A percentile compares a stretch with the other conserved stretches of the same genome.
Evolutionary conservation across 2,329 filamentous ascomycete species (phyloP).

Genomic region (Pseudohalonectria lignicola): DNA sequence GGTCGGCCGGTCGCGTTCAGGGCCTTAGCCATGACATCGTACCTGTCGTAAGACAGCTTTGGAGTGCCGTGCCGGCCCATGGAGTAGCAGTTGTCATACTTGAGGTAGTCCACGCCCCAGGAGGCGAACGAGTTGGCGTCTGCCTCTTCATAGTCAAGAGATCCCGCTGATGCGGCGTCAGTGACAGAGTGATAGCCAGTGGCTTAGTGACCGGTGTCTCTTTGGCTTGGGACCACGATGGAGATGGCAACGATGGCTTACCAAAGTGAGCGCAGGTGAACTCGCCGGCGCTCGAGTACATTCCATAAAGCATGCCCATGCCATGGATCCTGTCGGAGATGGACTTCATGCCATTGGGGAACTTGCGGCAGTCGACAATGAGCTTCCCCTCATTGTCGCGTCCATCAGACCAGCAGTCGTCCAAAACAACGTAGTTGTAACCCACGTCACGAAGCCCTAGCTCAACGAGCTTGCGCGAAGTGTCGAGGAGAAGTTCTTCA

Average conservation of each 20-base stretch:
- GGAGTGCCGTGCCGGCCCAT: slow-evolving; percentile 14
- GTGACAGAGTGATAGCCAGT: no score
- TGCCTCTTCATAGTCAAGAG: slow-evolving; percentile 36
- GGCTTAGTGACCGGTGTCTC: no score
- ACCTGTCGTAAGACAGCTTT: slow-evolving; percentile 16
- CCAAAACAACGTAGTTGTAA: slow-evolving; percentile 10
- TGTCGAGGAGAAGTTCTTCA: slow-evolving; percentile 6
- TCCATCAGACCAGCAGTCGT: slow-evolving; percentile 10
- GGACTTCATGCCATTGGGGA: slow-evolving; percentile 22
- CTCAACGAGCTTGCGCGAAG: slow-evolving; percentile 4
- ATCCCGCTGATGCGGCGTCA: slow-evolving; percentile 19
- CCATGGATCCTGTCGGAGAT: slow-evolving; percentile 22
- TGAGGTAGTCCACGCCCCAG: slow-evolving; percentile 42
- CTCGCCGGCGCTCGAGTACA: slow-evolving; percentile 29
- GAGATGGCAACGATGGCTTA: no score
- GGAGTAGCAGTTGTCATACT: slow-evolving; percentile 38
- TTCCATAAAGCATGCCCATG: slow-evolving; percentile 24
- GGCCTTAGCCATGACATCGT: slow-evolving; percentile 20
- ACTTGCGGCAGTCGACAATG: slow-evolving; percentile 20
- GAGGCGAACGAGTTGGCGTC: slow-evolving; percentile 41
- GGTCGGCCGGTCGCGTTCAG: slow-evolving; percentile 17
- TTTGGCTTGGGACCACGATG: no score
- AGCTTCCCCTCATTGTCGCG: slow-evolving; percentile 14
- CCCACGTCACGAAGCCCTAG: slow-evolving; percentile 7
- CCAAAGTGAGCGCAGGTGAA: slow-evolving; percentile 37